Evolutionary conservation across 768 basidiomycete genomes (phyloP).

Genomic region (Cyclocybe aegerita): DNA sequence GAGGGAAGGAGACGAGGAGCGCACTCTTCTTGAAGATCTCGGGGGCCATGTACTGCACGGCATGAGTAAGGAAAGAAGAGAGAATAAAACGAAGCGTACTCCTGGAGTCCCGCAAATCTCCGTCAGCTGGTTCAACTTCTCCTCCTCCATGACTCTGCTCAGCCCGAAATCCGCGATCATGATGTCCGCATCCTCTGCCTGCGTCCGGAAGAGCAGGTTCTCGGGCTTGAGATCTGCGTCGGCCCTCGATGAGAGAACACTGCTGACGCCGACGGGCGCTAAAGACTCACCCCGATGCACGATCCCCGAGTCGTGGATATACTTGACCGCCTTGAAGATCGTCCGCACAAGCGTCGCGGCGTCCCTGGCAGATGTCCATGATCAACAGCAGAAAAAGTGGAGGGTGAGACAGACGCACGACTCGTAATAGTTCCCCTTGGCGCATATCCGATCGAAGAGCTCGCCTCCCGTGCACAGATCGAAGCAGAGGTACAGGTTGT

Average conservation of each 20-base stretch:
- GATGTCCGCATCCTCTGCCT: slow-evolving; percentile 88
- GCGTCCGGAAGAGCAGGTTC: slow-evolving; percentile 92
- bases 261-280: background rate
- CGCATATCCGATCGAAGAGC: slow-evolving; percentile 98
- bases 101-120: slow-evolving; percentile 97
- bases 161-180: slow-evolving; percentile 98
- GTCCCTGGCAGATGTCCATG: slow-evolving; percentile 51
- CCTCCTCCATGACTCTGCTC: slow-evolving; percentile 87
- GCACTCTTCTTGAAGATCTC: slow-evolving; percentile 92
- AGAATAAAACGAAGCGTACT: slow-evolving; percentile 24
- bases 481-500: slow-evolving; percentile 93
- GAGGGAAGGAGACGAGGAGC: slow-evolving; percentile 19
- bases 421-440: slow-evolving; percentile 96
- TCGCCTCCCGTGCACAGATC: slow-evolving; percentile 98
- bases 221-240: slow-evolving; percentile 89
- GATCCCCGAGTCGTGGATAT: slow-evolving; percentile 89
- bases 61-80: too few relatives aligned
- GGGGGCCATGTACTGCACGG: slow-evolving; percentile 84
- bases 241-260: background rate
- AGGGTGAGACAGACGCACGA: slow-evolving; percentile 46
- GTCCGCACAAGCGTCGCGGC: slow-evolving; percentile 87
- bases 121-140: slow-evolving; percentile 83
- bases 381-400: slow-evolving; percentile 4
- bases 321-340: slow-evolving; percentile 83
- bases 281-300: slow-evolving; percentile 76